phyloP scores from a whole-genome alignment of 805 yeast species.

The Candida palmyrensis region DNA sequence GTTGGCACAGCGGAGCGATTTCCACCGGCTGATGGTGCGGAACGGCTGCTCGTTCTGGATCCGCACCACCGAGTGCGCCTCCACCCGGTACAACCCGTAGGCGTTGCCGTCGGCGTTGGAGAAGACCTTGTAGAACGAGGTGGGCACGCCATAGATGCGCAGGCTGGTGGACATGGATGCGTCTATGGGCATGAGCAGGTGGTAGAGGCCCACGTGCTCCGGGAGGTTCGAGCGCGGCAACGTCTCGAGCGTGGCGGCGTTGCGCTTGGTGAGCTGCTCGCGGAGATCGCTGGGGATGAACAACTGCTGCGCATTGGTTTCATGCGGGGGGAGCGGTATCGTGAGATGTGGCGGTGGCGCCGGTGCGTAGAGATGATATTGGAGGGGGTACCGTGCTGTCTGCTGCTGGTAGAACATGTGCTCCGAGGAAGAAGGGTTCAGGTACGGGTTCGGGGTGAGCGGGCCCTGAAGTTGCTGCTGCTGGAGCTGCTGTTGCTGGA shows the following conservation, averaged over 20 bases:
- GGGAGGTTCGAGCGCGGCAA: slow-evolving; percentile 47
- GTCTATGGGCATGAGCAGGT: slow-evolving; percentile 81
- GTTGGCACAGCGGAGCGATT: slow-evolving; percentile 45
- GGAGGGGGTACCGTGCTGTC: slow-evolving; percentile 45
- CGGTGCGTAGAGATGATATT: slow-evolving; percentile 88
- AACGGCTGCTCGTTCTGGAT: slow-evolving; percentile 50
- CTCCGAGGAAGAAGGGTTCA: slow-evolving; percentile 16
- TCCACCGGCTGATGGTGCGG: slow-evolving; percentile 64
- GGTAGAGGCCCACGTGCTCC: slow-evolving; percentile 61
- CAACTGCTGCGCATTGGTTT: slow-evolving; percentile 61
- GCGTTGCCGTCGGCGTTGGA: slow-evolving; percentile 74
- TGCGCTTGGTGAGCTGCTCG: slow-evolving; percentile 63
- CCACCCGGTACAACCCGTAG: slow-evolving; percentile 72
- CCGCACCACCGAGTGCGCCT: slow-evolving; percentile 21
- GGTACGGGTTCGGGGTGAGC: neutral
- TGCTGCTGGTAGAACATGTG: slow-evolving; percentile 16
- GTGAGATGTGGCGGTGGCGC: slow-evolving; percentile 72
- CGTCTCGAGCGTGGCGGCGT: slow-evolving; percentile 74
- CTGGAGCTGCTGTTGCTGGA: slow-evolving; percentile 3
- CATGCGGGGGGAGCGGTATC: slow-evolving; percentile 60
- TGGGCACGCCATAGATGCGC: slow-evolving; percentile 46
- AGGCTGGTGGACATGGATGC: slow-evolving; percentile 14
- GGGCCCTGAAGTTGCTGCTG: slow-evolving; percentile 4
- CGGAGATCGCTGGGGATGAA: slow-evolving; percentile 72
- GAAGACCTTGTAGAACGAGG: slow-evolving; percentile 71